These are phyloP conservation scores for Hyaloscypha variabilis DNA, from an alignment of 495 filamentous ascomycete genomes.

Conservation along the genomic window DNA sequence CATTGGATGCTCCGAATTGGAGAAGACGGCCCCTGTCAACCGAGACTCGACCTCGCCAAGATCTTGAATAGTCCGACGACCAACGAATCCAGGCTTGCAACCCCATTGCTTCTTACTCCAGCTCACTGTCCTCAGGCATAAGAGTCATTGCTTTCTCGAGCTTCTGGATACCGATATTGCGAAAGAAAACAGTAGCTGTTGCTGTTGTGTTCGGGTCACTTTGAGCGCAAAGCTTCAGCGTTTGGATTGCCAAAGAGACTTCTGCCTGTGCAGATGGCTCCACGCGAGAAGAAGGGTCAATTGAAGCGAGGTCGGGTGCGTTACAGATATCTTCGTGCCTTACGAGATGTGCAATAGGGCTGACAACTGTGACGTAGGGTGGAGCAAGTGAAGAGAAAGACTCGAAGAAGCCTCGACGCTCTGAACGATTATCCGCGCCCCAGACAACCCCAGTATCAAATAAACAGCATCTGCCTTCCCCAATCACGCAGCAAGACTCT, in stretches of 20 bases:
- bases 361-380: constrained; percentile 30
- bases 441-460: constrained; percentile 63
- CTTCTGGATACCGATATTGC: neutral
- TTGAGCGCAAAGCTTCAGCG: neutral
- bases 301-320: constrained; percentile 54
- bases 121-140: constrained; percentile 5
- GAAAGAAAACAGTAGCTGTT: neutral
- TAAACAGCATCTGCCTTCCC: constrained; percentile 77
- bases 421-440: constrained; percentile 54
- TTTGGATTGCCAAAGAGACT: neutral
- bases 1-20: too few species aligned
- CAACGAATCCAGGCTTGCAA: neutral
- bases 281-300: constrained; percentile 55
- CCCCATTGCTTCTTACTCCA: neutral
- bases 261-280: constrained; percentile 46
- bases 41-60: constrained; percentile 9
- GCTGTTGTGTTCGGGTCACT: neutral
- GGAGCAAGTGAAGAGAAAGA: constrained; percentile 44
- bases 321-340: constrained; percentile 28
- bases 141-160: neutral
- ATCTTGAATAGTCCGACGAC: neutral
- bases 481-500: constrained; percentile 67
- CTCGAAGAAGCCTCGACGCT: constrained; percentile 69
- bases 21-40: too few species aligned
- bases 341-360: constrained; percentile 10